Base-by-base conservation (phyloP, 164 flowering plant genomes). In the Liquidambar formosana region DNA sequence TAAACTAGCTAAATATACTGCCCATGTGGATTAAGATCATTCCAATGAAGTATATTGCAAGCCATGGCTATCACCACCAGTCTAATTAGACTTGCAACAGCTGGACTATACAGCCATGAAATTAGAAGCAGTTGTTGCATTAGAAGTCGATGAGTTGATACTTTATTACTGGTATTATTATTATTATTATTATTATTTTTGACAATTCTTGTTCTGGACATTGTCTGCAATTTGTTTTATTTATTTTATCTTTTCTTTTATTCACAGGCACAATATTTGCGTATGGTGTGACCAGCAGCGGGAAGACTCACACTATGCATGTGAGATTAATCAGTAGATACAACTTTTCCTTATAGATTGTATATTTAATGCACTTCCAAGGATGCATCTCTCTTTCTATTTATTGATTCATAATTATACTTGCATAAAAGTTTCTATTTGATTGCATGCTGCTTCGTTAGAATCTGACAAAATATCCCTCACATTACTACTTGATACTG, bases 261-360 rank as follows among this genome's bases (percentile, higher is more conserved):
- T 11, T 63, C 16, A 14, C 81, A 91, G 97, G 97, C 49, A 93
- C 98, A 44, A 85, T 93, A 26, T 93, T 93, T 79, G 98, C 98
- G 53, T 93, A 93, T 82, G 98, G 98, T n/a, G 98, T 93, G 75
- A 93, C 98, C 28, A 93, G 98, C 80, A 93, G 98, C 71, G 98
- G 98, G 75, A 93, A 93, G 82, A 93, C 98, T 41, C 98, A 93
- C 72, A 91, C 96, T 0, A 93, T 93, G 98, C 94, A 93, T 80
- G 96, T 92, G 76, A 86, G 95, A 45, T 27, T 41, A 43, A 15
- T 46, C 23, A 61, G 23, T 49, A 33, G 19, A 33, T 26, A 16
- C 52, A 27, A 46, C 14, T 23, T 51, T 33, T 18, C 19, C 13
- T 16, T 33, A 44, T 15, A 33, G 58, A 3, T 11, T 22, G 23